Evolutionary conservation across 768 basidiomycete genomes (phyloP), one percentile per base, ranked within the genome.

Genomic region (Holtermannia corniformis): DNA sequence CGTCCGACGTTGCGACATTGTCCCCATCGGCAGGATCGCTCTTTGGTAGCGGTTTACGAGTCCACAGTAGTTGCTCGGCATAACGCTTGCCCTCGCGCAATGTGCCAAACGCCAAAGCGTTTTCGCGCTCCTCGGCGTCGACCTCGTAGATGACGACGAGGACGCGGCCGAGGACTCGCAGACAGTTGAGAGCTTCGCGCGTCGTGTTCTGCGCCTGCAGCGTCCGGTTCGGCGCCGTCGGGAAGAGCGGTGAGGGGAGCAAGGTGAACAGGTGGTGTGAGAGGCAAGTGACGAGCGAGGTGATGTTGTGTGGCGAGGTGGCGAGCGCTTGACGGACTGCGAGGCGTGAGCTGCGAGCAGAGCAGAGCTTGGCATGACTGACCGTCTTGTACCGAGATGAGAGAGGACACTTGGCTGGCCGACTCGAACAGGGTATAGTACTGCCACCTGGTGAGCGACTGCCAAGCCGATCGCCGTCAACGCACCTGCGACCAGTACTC

Each of bases 131-230:
- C 40, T 65, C 68, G 11, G 57, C 58, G 19, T 70, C 70, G 1
- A 59, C 50, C 46, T 73, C 72, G 53, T 92, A 91, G 41, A 96
- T 74, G n/a, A 92, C 82, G 2, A 92, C 92, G 14, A 97, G 75
- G 19, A 96, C 79, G 46, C 95, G 81, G 54, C 88, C 84, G 19
- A 99, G 79, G 5, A 96, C 81, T 24, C 93, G 80, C n/a, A 96
- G 68, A 66, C 90, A 91, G 65, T 95, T 97, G 43, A 99, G 77
- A 3, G 84, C 87, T 69, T 96, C 85, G 60, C 84, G 53, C 0
- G 65, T 88, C 1, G 85, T 84, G 24, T 89, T 76, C 82, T 87
- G 57, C 80, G 77, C 55, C 81, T 82, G 80, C 10, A 76, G 87
- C 88, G 4, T 83, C 86, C 70, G 87, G 84, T 72, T 86, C 2